These are phyloP conservation scores for Silene uniflora DNA, from an alignment of 148 eudicot species.

Conservation along the genomic window DNA sequence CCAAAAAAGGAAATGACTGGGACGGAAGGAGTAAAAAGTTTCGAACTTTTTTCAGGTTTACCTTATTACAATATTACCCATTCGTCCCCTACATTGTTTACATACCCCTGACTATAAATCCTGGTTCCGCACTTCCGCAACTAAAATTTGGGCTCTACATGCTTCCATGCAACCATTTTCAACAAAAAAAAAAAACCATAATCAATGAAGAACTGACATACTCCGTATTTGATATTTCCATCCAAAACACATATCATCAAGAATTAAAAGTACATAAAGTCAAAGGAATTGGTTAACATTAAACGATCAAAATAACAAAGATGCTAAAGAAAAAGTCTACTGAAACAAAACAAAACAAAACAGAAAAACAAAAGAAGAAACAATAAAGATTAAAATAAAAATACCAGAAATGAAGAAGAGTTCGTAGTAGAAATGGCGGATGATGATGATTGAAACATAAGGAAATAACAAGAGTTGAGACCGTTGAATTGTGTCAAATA, in stretches of 20 bases:
- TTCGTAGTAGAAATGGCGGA: neutral
- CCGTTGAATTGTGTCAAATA: neutral
- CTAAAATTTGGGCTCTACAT: too few species aligned
- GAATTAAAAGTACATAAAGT: neutral
- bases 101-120: neutral
- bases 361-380: neutral
- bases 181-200: neutral
- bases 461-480: slow-evolving; percentile 1
- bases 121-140: neutral
- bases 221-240: neutral
- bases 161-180: too few species aligned
- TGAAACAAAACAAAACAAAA: neutral
- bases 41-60: neutral
- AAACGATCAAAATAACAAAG: neutral
- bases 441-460: neutral
- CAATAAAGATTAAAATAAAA: neutral
- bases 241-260: slow-evolving; percentile 17
- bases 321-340: neutral
- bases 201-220: neutral
- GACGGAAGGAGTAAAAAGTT: neutral
- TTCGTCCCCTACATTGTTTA: neutral
- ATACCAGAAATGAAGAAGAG: neutral
- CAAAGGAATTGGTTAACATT: slow-evolving; percentile 10
- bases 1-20: too few species aligned
- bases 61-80: neutral